A percentile compares a stretch with the other conserved stretches of the same genome.
These are phyloP conservation scores for Epichloe coenophiala DNA, from an alignment of 2,329 filamentous ascomycete species.

Conservation along the genomic window DNA sequence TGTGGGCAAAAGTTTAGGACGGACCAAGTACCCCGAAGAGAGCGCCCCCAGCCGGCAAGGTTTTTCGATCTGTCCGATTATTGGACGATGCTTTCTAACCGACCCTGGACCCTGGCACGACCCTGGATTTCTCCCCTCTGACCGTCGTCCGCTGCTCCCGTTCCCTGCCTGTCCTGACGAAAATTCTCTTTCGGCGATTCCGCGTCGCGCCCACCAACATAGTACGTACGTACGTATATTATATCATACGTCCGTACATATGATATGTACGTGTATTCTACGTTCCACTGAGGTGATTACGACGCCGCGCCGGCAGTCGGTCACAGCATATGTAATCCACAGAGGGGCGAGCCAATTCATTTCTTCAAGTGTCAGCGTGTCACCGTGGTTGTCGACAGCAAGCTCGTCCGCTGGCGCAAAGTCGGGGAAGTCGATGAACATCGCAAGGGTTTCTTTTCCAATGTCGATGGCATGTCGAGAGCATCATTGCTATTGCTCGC, in stretches of 20 bases:
- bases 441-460: neutral
- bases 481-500: neutral
- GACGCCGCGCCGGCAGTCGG: neutral
- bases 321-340: too few relatives aligned
- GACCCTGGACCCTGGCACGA: slow-evolving; percentile 14
- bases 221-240: too few relatives aligned
- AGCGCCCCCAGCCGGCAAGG: neutral
- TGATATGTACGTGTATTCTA: neutral
- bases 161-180: neutral
- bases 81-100: slow-evolving; percentile 14
- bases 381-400: too few relatives aligned
- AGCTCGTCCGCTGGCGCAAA: neutral
- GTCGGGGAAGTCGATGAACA: neutral
- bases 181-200: neutral
- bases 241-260: too few relatives aligned
- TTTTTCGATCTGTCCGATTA: slow-evolving; percentile 23
- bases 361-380: neutral
- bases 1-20: too few relatives aligned
- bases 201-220: neutral
- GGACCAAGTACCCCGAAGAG: too few relatives aligned
- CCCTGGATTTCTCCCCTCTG: slow-evolving; percentile 11
- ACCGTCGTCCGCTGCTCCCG: neutral
- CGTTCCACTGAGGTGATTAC: neutral
- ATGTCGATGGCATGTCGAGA: neutral
- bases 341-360: neutral